Percentiles rank a stretch among this genome's conserved stretches.
Evolutionary conservation across 495 filamentous ascomycete genomes (phyloP).

Genomic region (Recurvomyces mirabilis): DNA sequence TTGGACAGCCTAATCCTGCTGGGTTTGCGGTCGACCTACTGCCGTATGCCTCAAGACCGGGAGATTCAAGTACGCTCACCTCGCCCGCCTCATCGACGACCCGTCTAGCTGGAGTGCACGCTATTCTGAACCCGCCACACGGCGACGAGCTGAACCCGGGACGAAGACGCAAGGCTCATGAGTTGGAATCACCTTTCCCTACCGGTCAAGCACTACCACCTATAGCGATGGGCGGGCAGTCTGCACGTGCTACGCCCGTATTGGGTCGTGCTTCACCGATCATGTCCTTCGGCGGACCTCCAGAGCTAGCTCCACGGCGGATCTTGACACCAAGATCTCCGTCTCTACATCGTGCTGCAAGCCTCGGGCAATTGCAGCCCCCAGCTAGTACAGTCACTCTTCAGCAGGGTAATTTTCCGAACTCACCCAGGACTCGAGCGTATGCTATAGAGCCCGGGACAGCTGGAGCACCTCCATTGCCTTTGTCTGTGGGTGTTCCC

Average conservation of each 20-base stretch:
- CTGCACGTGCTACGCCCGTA: not conserved
- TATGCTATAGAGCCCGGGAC: slow-evolving; percentile 24
- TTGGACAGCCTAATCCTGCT: too few relatives aligned
- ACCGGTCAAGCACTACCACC: slow-evolving; percentile 9
- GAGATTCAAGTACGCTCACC: too few relatives aligned
- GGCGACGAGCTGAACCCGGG: slow-evolving; percentile 5
- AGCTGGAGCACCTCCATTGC: slow-evolving; percentile 23
- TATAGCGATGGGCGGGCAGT: slow-evolving; percentile 2
- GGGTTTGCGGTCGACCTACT: too few relatives aligned
- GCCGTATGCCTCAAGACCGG: too few relatives aligned
- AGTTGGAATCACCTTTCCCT: slow-evolving; percentile 16
- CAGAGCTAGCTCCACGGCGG: slow-evolving; percentile 13
- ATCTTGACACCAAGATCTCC: slow-evolving; percentile 30
- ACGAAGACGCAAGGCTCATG: slow-evolving; percentile 17
- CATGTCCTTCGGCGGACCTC: not conserved
- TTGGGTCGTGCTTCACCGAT: not conserved
- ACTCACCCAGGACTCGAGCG: slow-evolving; percentile 17
- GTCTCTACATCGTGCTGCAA: slow-evolving; percentile 25
- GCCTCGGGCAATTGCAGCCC: slow-evolving; percentile 21
- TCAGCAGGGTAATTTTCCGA: slow-evolving; percentile 26
- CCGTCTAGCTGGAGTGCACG: slow-evolving; percentile 18
- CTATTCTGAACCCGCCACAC: slow-evolving; percentile 21
- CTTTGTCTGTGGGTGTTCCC: slow-evolving; percentile 19
- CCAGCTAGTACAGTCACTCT: slow-evolving; percentile 28
- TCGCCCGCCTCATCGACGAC: slow-evolving; percentile 1